These are phyloP conservation scores for Globisporangium middletonii DNA, from an alignment of 352 stramenopile genomes.

Conservation along the genomic window DNA sequence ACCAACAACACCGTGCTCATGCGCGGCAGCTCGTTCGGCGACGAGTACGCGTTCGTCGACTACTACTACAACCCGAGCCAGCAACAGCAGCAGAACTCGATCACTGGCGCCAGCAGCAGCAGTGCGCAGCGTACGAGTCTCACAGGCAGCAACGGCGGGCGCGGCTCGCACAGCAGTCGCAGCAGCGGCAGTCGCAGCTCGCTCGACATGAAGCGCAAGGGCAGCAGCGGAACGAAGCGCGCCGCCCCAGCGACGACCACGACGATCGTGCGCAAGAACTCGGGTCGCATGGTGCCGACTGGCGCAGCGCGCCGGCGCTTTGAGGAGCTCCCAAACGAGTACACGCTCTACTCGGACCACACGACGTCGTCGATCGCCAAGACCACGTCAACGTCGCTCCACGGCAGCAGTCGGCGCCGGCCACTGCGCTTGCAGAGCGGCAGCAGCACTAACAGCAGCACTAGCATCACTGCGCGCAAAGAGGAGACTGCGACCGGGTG, in stretches of 20 bases:
- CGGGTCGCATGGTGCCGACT: conserved; percentile 36
- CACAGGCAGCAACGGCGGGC: not conserved
- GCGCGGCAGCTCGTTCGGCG: conserved; percentile 22
- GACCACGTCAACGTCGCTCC: not conserved
- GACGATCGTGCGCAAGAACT: conserved; percentile 49
- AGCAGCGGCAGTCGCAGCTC: conserved; percentile 4
- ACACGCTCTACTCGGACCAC: conserved; percentile 23
- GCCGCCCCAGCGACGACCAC: not conserved
- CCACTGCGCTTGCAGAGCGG: conserved; percentile 9
- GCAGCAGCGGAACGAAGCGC: not conserved
- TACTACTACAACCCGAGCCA: conserved; percentile 23
- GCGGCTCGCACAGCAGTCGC: conserved; percentile 9
- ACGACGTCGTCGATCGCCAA: conserved; percentile 11
- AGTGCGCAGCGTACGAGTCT: conserved; percentile 1
- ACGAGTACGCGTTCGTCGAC: conserved; percentile 26
- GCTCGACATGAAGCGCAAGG: conserved; percentile 6
- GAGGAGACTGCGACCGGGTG: conserved; percentile 19
- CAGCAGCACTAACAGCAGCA: too few relatives aligned
- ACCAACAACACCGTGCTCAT: conserved; percentile 39
- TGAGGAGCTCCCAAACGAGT: conserved; percentile 21
- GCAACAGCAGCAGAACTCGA: not conserved
- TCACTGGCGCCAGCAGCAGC: not conserved
- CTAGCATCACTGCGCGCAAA: conserved; percentile 7
- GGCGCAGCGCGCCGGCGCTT: conserved; percentile 15
- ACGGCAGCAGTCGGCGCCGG: not conserved